Evolutionary conservation across 164 flowering plant genomes (phyloP).

Genomic region (Aristolochia californica): DNA sequence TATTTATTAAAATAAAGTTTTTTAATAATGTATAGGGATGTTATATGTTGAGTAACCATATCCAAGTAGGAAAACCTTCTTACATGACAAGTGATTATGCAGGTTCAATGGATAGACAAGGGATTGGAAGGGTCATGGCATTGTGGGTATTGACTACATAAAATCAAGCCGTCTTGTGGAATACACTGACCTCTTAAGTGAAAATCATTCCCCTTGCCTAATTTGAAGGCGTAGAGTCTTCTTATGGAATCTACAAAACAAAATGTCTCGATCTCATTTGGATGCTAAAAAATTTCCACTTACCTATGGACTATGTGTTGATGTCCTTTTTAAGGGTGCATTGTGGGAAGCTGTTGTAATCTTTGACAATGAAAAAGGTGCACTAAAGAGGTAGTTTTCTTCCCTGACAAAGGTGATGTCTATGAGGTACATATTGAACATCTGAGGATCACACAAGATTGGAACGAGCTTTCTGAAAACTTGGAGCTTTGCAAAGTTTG

Average conservation of each 20-base stretch:
- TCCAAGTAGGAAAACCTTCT: neutral
- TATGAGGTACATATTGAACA: constrained; percentile 14
- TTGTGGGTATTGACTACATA: constrained; percentile 6
- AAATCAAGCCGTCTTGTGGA: constrained; percentile 5
- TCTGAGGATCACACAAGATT: constrained; percentile 48
- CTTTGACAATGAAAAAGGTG: constrained; percentile 49
- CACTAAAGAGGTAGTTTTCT: constrained; percentile 44
- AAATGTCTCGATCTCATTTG: constrained; percentile 9
- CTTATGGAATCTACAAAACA: neutral
- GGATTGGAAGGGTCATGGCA: constrained; percentile 28
- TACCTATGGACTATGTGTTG: constrained; percentile 70
- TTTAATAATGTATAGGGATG: too few relatives aligned
- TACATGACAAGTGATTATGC: neutral
- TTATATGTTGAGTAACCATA: too few relatives aligned
- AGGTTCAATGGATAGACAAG: constrained; percentile 21
- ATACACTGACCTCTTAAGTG: constrained; percentile 14
- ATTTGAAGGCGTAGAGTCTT: constrained; percentile 1
- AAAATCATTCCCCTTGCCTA: constrained; percentile 9
- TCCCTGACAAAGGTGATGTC: constrained; percentile 88
- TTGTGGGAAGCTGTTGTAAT: constrained; percentile 95
- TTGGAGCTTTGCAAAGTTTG: constrained; percentile 52
- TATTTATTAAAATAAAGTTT: too few relatives aligned
- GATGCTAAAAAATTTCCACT: constrained; percentile 8
- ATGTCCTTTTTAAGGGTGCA: constrained; percentile 41
- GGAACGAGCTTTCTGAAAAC: constrained; percentile 34